Evolutionary conservation across 306 rosid species (phyloP).

Genomic region (Bauhinia variegata): DNA sequence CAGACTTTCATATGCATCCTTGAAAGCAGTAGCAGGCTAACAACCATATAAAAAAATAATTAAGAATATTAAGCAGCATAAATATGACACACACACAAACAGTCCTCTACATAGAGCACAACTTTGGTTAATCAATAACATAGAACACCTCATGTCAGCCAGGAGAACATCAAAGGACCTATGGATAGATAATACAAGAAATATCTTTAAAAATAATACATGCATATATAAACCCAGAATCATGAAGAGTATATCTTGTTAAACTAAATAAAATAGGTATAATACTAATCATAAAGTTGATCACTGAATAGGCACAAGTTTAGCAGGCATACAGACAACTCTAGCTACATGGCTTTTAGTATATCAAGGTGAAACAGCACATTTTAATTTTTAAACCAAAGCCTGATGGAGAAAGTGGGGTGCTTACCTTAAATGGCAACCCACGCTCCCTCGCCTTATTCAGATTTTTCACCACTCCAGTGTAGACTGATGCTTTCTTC

Average conservation of each 20-base stretch:
- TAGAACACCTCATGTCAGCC: background rate
- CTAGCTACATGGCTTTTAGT: slow-evolving; percentile 17
- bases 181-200: slow-evolving; percentile 17
- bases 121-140: background rate
- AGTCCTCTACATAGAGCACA: background rate
- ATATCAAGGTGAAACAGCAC: slow-evolving; percentile 3
- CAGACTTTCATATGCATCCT: slow-evolving; percentile 81
- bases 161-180: slow-evolving; percentile 8
- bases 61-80: slow-evolving; percentile 20
- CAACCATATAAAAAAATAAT: slow-evolving; percentile 23
- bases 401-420: slow-evolving; percentile 13
- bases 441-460: slow-evolving; percentile 87
- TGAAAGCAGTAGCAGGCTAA: slow-evolving; percentile 86
- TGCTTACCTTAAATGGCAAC: slow-evolving; percentile 75
- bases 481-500: slow-evolving; percentile 79
- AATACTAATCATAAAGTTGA: slow-evolving; percentile 23
- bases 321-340: slow-evolving; percentile 10
- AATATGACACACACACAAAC: background rate
- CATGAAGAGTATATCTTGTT: slow-evolving; percentile 14
- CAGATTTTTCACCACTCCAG: slow-evolving; percentile 78
- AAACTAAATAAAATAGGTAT: slow-evolving; percentile 23
- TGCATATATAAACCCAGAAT: slow-evolving; percentile 2
- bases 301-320: slow-evolving; percentile 11
- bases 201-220: slow-evolving; percentile 22
- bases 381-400: slow-evolving; percentile 21